Evolutionary conservation across 106 monocot species (phyloP).

Genomic region (Amphibolis antarctica): DNA sequence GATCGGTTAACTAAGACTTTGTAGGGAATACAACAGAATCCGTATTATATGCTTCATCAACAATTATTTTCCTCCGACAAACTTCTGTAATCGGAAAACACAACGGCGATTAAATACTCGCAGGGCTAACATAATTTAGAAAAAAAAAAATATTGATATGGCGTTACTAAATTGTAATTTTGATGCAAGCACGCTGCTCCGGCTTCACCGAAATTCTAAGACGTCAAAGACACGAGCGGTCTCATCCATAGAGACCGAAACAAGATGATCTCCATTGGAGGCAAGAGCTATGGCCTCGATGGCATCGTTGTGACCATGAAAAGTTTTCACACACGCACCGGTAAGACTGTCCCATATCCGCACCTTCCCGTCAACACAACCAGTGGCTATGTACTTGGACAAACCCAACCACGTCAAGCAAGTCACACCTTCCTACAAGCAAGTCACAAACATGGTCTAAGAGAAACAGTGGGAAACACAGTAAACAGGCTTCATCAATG

Average conservation of each 20-base stretch:
- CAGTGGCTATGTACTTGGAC: constrained; percentile 54
- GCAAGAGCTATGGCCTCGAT: constrained; percentile 49
- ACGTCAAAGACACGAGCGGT: constrained; percentile 58
- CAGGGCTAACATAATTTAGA: too few species aligned
- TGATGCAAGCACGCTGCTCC: background rate
- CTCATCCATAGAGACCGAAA: constrained; percentile 61
- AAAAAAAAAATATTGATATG: too few species aligned
- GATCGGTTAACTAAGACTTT: too few species aligned
- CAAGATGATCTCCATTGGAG: constrained; percentile 41
- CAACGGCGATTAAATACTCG: too few species aligned
- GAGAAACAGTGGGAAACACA: background rate
- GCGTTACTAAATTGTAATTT: too few species aligned
- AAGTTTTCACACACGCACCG: constrained; percentile 46
- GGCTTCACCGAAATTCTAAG: constrained; percentile 5
- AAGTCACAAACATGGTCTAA: background rate
- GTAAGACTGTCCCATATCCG: constrained; percentile 79
- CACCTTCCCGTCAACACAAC: constrained; percentile 73
- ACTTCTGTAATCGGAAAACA: too few species aligned
- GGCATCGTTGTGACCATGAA: constrained; percentile 42
- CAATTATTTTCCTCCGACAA: too few species aligned
- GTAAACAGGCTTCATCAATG: background rate
- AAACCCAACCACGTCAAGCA: constrained; percentile 64
- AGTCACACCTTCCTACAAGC: constrained; percentile 59
- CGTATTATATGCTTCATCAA: too few species aligned
- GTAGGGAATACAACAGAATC: too few species aligned